Percentiles rank a stretch among this genome's conserved stretches.
These are phyloP conservation scores for Cladosporium sp. DNA, from an alignment of 2,329 filamentous ascomycete genomes.

Conservation along the genomic window DNA sequence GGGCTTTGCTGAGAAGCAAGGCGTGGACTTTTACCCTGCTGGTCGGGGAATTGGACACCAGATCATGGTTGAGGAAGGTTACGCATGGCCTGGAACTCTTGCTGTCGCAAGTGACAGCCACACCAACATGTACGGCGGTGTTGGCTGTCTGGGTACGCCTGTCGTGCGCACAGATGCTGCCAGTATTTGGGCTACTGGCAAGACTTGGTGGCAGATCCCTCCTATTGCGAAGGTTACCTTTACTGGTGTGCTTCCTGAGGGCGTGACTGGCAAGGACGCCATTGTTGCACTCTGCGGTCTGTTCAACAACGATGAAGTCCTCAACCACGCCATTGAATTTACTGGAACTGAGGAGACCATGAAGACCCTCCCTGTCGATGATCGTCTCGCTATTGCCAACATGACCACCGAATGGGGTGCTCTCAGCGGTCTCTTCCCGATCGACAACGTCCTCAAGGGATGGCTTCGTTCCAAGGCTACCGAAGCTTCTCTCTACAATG, in stretches of 20 bases:
- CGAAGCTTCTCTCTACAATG: slow-evolving; percentile 57
- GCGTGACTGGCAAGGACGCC: slow-evolving; percentile 89
- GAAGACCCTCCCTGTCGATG: slow-evolving; percentile 65
- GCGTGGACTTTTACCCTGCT: slow-evolving; percentile 71
- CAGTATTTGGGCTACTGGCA: slow-evolving; percentile 75
- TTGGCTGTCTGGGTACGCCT: slow-evolving; percentile 72
- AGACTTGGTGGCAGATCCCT: slow-evolving; percentile 86
- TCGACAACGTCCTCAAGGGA: slow-evolving; percentile 64
- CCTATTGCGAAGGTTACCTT: slow-evolving; percentile 77
- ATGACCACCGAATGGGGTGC: slow-evolving; percentile 84
- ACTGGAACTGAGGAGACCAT: slow-evolving; percentile 75
- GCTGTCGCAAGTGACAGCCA: slow-evolving; percentile 76
- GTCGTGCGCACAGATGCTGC: slow-evolving; percentile 86
- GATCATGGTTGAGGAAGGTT: slow-evolving; percentile 83
- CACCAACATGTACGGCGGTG: slow-evolving; percentile 77
- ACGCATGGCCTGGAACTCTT: slow-evolving; percentile 79
- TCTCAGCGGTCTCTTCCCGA: slow-evolving; percentile 71
- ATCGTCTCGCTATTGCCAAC: slow-evolving; percentile 70
- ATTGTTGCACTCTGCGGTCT: slow-evolving; percentile 84
- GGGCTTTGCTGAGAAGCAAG: slow-evolving; percentile 73
- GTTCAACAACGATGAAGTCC: slow-evolving; percentile 80
- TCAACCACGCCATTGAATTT: slow-evolving; percentile 91
- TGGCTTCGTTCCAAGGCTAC: slow-evolving; percentile 80
- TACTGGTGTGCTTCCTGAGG: slow-evolving; percentile 67
- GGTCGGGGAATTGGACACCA: slow-evolving; percentile 85